Evolutionary conservation across 768 basidiomycete genomes (phyloP).

Genomic region (Suillus luteus): DNA sequence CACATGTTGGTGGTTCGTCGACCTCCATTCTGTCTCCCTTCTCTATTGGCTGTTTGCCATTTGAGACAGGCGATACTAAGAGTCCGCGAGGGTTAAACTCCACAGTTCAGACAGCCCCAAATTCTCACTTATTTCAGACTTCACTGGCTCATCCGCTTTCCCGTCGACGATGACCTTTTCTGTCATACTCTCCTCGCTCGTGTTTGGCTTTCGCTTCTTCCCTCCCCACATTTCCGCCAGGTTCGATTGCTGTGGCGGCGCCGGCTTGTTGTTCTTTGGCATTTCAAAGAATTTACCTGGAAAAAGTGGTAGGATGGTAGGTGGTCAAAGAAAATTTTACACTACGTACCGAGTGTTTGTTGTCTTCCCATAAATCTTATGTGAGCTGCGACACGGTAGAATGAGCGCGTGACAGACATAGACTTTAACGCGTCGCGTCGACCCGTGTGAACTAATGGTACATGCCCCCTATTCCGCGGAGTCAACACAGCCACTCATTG

Average conservation of each 20-base stretch:
- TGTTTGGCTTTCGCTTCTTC: slow-evolving; percentile 43
- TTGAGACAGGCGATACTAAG: slow-evolving; percentile 1
- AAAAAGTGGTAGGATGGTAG: neutral
- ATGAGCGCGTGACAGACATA: slow-evolving; percentile 29
- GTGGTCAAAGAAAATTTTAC: neutral
- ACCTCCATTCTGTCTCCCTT: neutral
- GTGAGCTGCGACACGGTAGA: slow-evolving; percentile 18
- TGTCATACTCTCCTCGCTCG: slow-evolving; percentile 29
- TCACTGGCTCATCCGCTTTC: neutral
- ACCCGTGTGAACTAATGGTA: neutral
- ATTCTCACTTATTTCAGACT: slow-evolving; percentile 1
- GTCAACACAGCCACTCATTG: neutral
- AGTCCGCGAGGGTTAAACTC: neutral
- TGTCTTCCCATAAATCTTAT: slow-evolving; percentile 60
- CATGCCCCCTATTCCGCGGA: neutral
- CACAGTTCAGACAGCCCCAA: neutral
- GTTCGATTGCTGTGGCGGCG: slow-evolving; percentile 77
- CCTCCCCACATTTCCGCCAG: slow-evolving; percentile 74
- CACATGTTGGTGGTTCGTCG: neutral
- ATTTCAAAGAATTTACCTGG: slow-evolving; percentile 76
- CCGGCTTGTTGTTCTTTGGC: slow-evolving; percentile 63
- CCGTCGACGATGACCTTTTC: slow-evolving; percentile 18
- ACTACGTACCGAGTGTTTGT: slow-evolving; percentile 62
- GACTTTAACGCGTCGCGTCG: slow-evolving; percentile 13
- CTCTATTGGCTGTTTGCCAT: neutral